Percentiles rank a stretch among this genome's conserved stretches.
Evolutionary conservation across 225 moss, liverwort and hornwort genomes (phyloP).

Genomic region (Asterella californica): DNA sequence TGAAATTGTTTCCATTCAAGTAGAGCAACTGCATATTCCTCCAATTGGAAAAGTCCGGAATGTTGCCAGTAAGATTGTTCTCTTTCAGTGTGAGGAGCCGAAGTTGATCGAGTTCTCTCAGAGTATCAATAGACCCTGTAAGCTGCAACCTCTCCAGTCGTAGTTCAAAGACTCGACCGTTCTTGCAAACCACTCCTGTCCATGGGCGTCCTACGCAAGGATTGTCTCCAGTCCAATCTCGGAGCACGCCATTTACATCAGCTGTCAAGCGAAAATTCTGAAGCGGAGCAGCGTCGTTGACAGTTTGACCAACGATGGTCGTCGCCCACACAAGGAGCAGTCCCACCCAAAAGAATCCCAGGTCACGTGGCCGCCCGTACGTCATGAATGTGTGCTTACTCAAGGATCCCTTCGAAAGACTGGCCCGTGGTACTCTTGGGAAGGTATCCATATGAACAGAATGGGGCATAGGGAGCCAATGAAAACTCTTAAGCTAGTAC

Average conservation of each 20-base stretch:
- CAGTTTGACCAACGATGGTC: constrained; percentile 19
- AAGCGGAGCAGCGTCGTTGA: constrained; percentile 24
- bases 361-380: background rate
- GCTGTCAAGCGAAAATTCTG: constrained; percentile 29
- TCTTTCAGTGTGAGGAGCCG: constrained; percentile 51
- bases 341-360: constrained; percentile 12
- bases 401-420: background rate
- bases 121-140: constrained; percentile 40
- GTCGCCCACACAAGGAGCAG: constrained; percentile 18
- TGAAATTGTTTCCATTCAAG: constrained; percentile 55
- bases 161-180: constrained; percentile 46
- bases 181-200: constrained; percentile 51
- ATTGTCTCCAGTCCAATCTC: constrained; percentile 51
- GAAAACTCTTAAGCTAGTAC: background rate
- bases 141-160: constrained; percentile 47
- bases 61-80: constrained; percentile 52
- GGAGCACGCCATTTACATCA: constrained; percentile 34
- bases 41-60: constrained; percentile 61
- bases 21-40: constrained; percentile 49
- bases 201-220: constrained; percentile 39
- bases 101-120: constrained; percentile 44
- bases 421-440: background rate
- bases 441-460: background rate
- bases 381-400: background rate
- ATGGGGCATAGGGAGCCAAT: background rate